Conservation (phyloP, 192 early-diverging fungal genomes). For the Podila epigama region DNA sequence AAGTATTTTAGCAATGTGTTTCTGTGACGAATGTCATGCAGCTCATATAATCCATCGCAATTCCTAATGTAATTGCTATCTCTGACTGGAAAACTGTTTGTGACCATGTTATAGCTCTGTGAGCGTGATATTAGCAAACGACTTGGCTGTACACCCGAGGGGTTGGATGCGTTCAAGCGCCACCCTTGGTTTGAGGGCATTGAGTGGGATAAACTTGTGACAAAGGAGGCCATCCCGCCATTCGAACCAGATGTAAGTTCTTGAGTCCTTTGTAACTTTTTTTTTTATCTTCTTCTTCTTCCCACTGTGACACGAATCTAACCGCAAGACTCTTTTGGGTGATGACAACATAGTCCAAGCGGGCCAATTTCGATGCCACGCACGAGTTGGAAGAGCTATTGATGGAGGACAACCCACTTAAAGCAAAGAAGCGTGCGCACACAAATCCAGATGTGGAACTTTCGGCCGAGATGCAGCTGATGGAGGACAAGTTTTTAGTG, state of each 20-base stretch:
- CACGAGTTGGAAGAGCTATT: constrained; percentile 96
- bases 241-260: constrained; percentile 85
- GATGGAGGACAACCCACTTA: constrained; percentile 95
- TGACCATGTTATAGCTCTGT: constrained; percentile 66
- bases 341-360: constrained; percentile 81
- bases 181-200: constrained; percentile 85
- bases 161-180: constrained; percentile 67
- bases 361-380: constrained; percentile 95
- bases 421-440: constrained; percentile 70
- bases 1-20: constrained; percentile 12
- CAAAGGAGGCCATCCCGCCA: constrained; percentile 76
- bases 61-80: too few relatives aligned
- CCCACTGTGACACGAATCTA: too few relatives aligned
- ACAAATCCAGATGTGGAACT: constrained; percentile 53
- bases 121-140: constrained; percentile 77
- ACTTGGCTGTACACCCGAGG: constrained; percentile 80
- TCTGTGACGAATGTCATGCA: too few relatives aligned
- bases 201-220: constrained; percentile 79
- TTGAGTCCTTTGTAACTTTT: neutral
- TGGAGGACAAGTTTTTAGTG: constrained; percentile 81
- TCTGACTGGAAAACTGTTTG: too few relatives aligned
- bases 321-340: too few relatives aligned
- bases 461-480: constrained; percentile 70
- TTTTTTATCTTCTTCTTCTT: neutral
- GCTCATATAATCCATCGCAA: too few relatives aligned